Evolutionary conservation across 2,329 filamentous ascomycete genomes (phyloP), one percentile per base, ranked within the genome.

Genomic region (Hysterium pulicare): DNA sequence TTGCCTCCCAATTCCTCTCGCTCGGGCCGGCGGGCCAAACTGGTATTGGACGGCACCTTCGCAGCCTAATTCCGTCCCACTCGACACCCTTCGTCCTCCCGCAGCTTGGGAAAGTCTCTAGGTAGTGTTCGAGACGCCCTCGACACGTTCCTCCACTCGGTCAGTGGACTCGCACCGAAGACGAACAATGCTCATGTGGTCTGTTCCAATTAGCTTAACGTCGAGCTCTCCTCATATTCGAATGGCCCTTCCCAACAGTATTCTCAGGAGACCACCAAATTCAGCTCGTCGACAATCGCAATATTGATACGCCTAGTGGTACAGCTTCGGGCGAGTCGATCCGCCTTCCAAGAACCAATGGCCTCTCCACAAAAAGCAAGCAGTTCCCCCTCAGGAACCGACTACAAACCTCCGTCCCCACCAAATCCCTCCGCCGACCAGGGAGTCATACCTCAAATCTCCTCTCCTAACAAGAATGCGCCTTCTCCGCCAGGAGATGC

Each of bases 401-500:
- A 17, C 21, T 38, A 26, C 21, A n/a, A 24, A 19, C 64, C 63
- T 23, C 66, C 66, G 13, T 62, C 64, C 20, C 65, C 64, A 33
- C 66, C 66, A 37, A 68, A 69, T 42, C 66, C 66, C 35, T 66
- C 66, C 13, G 60, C 61, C 35, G 66, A 69, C 49, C 57, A 61
- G n/a, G 66, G 65, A 34, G 64, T 68, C 9, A 58, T 69, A 33
- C 66, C 66, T 21, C 58, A 59, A 19, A 65, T 68, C 41, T 46
- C 53, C 19, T 54, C 51, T 22, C 53, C 66, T 13, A 55, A 49
- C 26, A 45, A 63, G 28, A 57, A 67, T 51, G 62, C 64, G 6
- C 66, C 66, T 9, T 66, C 65, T 19, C 67, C 64, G 31, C 68
- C 68, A 10, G 55, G 51, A 30, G 60, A 62, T n/a, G 64, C 62